Conservation (phyloP, 2,329 filamentous ascomycete genomes). For the Colletotrichum coccodes region DNA sequence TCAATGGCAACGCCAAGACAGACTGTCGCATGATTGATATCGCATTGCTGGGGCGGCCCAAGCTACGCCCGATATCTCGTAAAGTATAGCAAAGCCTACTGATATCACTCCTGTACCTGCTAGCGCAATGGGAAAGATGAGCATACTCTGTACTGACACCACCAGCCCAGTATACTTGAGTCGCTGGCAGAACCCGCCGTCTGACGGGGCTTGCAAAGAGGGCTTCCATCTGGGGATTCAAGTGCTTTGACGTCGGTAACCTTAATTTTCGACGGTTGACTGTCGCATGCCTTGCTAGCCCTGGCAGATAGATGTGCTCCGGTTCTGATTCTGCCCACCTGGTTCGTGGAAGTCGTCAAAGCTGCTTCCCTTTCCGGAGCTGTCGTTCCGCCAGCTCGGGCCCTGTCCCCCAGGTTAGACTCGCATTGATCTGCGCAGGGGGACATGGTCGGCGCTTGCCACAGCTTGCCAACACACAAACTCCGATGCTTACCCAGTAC, state of each 20-base stretch:
- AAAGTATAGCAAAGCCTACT: not conserved
- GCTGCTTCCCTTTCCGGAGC: not conserved
- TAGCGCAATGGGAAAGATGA: not conserved
- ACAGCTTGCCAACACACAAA: not conserved
- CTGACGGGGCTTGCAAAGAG: too few species aligned
- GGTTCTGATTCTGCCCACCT: not conserved
- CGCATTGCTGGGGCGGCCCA: not conserved
- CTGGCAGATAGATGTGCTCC: too few species aligned
- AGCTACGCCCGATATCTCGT: not conserved
- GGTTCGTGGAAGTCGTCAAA: not conserved
- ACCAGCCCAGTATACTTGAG: not conserved
- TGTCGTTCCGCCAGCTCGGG: not conserved
- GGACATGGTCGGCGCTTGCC: not conserved
- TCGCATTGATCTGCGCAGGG: conserved; percentile 24
- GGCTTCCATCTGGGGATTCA: too few species aligned
- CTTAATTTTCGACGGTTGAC: too few species aligned
- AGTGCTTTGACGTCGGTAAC: too few species aligned
- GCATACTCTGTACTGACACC: not conserved
- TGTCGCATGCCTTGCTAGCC: too few species aligned
- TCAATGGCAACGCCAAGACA: not conserved
- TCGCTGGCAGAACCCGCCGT: not conserved
- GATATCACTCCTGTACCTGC: not conserved
- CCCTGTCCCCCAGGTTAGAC: not conserved
- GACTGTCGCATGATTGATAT: not conserved
- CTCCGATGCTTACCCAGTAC: not conserved